Evolutionary conservation across 768 basidiomycete genomes (phyloP), one percentile per base, ranked within the genome.

Genomic region (Kwoniella shandongensis): DNA sequence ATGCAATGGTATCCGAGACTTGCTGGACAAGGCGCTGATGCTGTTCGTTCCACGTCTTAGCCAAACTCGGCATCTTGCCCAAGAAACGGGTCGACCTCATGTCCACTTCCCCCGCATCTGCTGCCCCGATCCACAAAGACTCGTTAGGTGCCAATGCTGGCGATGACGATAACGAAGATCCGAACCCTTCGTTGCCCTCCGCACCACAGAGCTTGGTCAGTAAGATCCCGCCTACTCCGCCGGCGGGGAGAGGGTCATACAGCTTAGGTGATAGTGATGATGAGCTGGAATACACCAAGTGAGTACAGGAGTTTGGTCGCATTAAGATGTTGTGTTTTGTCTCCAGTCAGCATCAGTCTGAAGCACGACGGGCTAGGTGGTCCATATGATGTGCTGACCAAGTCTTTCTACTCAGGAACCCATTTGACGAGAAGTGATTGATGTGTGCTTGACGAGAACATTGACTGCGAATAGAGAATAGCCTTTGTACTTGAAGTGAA

Each of bases 61-160:
- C 72, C 48, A 76, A 76, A 56, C 67, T 76, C 32, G 75, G 75
- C n/a, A 67, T 76, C 49, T 63, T 76, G 0, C 75, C 75, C 1
- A 76, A 76, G 57, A 71, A 70, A 51, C 51, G 59, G 42, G 75
- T 76, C 35, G 72, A 72, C 35, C 66, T 76, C 3, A 46, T 76
- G 6, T 71, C 73, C 7, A 68, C 75, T 1, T 68, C 75, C 1
- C 70, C 68, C 12, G 50, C 55, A 10, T 32, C 60, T 6, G 39
- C 57, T 20, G 51, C 53, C 32, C 32, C 32, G 13, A 51, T 22
- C 50, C 22, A 23, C 50, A 27, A 55, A 48, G 36, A 15, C 59
- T 25, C 50, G 30, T 26, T 27, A 20, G 5, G 35, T 58, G 15
- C 58, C 23, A 45, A 62, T 13, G 40, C 59, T 15, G 46, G n/a